A percentile compares a stretch with the other conserved stretches of the same genome.
These are phyloP conservation scores for Epipyxis sp. DNA, from an alignment of 108 stramenopile species.

Conservation along the genomic window DNA sequence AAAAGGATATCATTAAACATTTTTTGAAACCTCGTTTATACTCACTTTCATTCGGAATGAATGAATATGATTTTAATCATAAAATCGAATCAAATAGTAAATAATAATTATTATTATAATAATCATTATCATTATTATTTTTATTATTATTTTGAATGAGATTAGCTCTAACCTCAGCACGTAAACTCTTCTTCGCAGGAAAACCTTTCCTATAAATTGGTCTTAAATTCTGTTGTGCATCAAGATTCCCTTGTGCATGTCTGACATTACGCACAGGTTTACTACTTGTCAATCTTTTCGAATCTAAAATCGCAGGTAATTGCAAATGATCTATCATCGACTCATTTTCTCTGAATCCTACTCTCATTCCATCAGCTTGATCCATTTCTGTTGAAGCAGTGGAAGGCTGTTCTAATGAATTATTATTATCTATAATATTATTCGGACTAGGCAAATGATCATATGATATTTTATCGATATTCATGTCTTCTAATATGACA, in stretches of 20 bases:
- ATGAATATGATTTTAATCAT: too few species aligned
- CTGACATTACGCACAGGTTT: background rate
- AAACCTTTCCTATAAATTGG: slow-evolving; percentile 2
- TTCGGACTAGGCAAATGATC: too few species aligned
- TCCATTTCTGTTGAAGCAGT: background rate
- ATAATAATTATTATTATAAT: too few species aligned
- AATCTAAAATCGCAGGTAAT: background rate
- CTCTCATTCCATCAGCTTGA: background rate
- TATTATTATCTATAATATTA: background rate
- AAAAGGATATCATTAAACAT: too few species aligned
- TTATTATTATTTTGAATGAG: background rate
- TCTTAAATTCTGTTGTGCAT: too few species aligned
- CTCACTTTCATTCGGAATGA: too few species aligned
- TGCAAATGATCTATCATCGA: too few species aligned
- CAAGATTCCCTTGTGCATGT: background rate
- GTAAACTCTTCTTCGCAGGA: slow-evolving; percentile 1
- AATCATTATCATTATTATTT: background rate
- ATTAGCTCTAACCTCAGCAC: slow-evolving; percentile 1
- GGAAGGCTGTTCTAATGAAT: background rate
- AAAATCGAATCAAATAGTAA: too few species aligned
- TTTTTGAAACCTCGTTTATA: too few species aligned
- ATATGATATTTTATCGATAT: too few species aligned
- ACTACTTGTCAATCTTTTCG: background rate
- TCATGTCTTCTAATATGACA: background rate
- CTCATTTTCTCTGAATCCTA: too few species aligned